Evolutionary conservation across 2,329 filamentous ascomycete species (phyloP), one percentile per base, ranked within the genome.

Genomic region (Colletotrichum somersetense): DNA sequence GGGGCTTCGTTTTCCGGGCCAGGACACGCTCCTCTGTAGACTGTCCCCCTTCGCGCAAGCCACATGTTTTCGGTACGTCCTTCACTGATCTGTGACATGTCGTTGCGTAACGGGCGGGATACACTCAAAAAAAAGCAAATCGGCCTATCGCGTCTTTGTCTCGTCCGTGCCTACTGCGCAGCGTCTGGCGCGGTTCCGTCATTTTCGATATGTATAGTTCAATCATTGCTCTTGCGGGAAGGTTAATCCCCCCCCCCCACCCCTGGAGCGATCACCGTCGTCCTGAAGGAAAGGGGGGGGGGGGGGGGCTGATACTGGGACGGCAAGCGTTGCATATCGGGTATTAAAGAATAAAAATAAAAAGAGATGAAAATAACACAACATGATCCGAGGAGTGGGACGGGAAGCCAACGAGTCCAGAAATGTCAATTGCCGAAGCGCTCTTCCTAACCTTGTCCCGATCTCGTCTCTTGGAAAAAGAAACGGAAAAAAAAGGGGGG

Each of bases 201-300:
- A 40, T 46, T 42, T 23, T 50, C n/a, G 46, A 58, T 58, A 68
- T 23, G 26, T 44, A 52, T 10, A 53, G 55, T 66, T 40, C 26
- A 52, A 53, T 62, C 46, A 62, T 55, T 33, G 16, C n/a, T 20
- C 14, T 23, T 11, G 26, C 61, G 23, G 7, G n/a, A 23, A 23
- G 42, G 16, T 23, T 52, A 40, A 8, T 50, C 44, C 48, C 44
- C 30, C 2, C 30, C 30, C 30, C 55, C 26, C 26, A 26, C 26
- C 62, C 35, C 20, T 53, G 65, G 42, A 35, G 58, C 53, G 63
- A 68, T 68, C 52, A 16, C 63, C 65, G 69, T 59, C n/a, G 52
- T 18, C 58, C 30, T 33, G 7, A 35, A 10, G 26, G 50, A 23
- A 6, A 5, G 5, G 20, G 46, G 5, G 3, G 46, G 8, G 20